Evolutionary conservation across 352 stramenopile species (phyloP), one percentile per base, ranked within the genome.

Genomic region (Phytophthora ramorum): DNA sequence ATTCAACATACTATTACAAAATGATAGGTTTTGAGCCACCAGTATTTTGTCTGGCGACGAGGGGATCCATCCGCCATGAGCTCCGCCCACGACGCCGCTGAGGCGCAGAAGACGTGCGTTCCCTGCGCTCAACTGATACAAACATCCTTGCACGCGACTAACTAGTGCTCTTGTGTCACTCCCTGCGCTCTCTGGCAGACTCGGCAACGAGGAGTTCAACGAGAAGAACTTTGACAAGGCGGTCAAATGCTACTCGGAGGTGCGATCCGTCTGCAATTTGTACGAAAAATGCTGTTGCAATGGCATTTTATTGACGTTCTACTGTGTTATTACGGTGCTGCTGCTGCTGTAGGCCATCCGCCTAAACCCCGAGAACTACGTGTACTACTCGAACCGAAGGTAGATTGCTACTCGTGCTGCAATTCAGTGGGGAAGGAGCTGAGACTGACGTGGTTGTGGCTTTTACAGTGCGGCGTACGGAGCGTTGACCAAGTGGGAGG

Each of bases 331-430:
- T 54, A 13, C n/a, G n/a, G 30, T 13, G n/a, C 41, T 63, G 13
- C 37, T 63, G 28, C 28, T 34, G 7, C 28, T 34, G 9, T 60
- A 94, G 85, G 84, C 87, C n/a, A 95, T 95, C 37, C 77, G 74
- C 34, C 68, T 95, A 35, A 75, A 90, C 51, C 76, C 87, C 9
- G 75, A 81, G 32, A 95, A 88, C 68, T 79, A 87, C 73, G 83
- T 95, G 45, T 95, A 93, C 71, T 95, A 95, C 74, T 95, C 87
- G 26, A 95, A 95, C 69, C 73, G 83, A 57, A 91, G 81, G 81
- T 91, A 28, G 8, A 4, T 46, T 46, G 40, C 1, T 7, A 46
- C 20, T 20, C 13, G 2, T 45, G n/a, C 40, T 46, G 17, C 40
- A 6, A 44, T 44, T 44, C 12, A 44, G 37, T 44, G 16, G 37